Evolutionary conservation across 108 stramenopile genomes (phyloP), one percentile per base, ranked within the genome.

Genomic region (Fistulifera pelliculosa): DNA sequence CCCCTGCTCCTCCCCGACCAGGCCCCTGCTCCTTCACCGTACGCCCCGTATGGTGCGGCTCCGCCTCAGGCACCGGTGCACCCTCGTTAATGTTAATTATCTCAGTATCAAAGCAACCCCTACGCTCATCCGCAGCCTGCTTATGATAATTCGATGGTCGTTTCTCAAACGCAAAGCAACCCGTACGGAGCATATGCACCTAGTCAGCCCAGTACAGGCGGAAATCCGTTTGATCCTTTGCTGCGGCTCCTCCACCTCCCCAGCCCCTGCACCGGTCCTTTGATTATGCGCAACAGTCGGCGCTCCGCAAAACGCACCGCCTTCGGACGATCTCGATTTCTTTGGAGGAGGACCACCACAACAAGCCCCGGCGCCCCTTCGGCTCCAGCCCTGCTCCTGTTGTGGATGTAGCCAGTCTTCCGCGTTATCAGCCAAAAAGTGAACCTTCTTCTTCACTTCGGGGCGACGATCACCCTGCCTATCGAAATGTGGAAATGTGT

Each of bases 331-430:
- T 42, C 38, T 27, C 3, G 8, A 43, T 31, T 23, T 65, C 26
- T 56, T 40, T 49, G 23, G 31, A 35, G 8, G 8, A 6, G 31
- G n/a, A n/a, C n/a, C 31, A 3, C 31, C 31, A 35, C 31, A 35
- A 8, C 31, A 38, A 17, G 38, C 69, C 21, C 26, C 68, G 47
- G 54, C 57, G 49, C n/a, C n/a, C n/a, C n/a, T n/a, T n/a, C n/a
- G n/a, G n/a, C n/a, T n/a, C n/a, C n/a, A n/a, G n/a, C n/a, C 61
- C 60, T 27, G 44, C 66, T 40, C 53, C 69, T 48, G 56, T 62
- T 64, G 31, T 28, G n/a, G 31, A 31, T 41, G 28, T 28, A 39
- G 52, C 55, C 15, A 64, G 40, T 26, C 56, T 56, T 0, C 21
- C 31, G 19, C 43, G 48, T 25, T 41, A 47, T 24, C 43, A 54